Conservation (phyloP, 148 eudicot genomes). For the Amaranthus hypochondriacus region DNA sequence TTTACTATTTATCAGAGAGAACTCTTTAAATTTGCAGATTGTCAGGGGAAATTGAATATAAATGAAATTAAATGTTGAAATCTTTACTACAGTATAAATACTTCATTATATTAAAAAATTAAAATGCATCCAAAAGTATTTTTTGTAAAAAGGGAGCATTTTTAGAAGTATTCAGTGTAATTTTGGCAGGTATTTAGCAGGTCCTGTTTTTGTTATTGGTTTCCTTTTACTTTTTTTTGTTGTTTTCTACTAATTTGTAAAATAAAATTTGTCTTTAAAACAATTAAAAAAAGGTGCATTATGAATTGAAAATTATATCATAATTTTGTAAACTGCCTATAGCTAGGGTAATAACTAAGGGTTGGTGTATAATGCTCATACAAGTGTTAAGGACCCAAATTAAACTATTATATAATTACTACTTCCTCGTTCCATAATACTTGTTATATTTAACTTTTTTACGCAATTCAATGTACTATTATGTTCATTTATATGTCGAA, state of each 20-base stretch:
- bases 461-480: too few species aligned
- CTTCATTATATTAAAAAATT: background rate
- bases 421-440: too few species aligned
- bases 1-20: constrained; percentile 10
- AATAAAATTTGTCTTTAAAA: background rate
- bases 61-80: constrained; percentile 1
- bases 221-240: background rate
- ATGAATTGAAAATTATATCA: too few species aligned
- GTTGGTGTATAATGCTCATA: too few species aligned
- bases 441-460: too few species aligned
- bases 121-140: background rate
- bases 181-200: background rate
- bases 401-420: too few species aligned
- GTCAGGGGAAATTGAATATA: constrained; percentile 3
- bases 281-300: too few species aligned
- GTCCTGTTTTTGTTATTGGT: background rate
- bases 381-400: too few species aligned
- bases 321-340: too few species aligned
- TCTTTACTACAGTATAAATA: background rate
- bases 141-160: background rate
- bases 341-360: too few species aligned
- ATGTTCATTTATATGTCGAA: too few species aligned
- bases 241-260: background rate
- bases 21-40: constrained; percentile 12
- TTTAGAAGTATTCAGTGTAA: background rate